Conservation (phyloP, 1,284 basidiomycete genomes). For the Pseudozyma pruni region DNA sequence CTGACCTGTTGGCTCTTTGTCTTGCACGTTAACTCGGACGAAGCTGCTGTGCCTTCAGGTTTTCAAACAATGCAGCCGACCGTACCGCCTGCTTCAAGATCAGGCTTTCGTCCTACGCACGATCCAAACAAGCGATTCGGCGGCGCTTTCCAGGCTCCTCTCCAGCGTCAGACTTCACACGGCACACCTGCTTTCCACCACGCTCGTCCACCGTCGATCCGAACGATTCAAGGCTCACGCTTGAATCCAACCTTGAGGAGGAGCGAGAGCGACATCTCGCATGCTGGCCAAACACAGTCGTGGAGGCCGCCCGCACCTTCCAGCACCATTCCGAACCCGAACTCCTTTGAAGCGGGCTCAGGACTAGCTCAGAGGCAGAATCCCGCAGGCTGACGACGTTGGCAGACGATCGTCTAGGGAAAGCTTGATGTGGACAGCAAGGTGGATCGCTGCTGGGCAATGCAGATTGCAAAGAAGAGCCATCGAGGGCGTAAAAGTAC, state of each 20-base stretch:
- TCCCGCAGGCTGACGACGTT: too few relatives aligned
- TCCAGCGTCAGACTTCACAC: conserved; percentile 1
- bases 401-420: too few relatives aligned
- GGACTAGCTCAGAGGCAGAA: neutral
- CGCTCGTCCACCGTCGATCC: neutral
- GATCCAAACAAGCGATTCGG: neutral
- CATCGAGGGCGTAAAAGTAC: conserved; percentile 5
- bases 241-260: conserved; percentile 4
- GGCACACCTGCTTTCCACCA: conserved; percentile 1
- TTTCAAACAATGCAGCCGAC: too few relatives aligned
- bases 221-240: neutral
- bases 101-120: neutral
- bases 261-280: conserved; percentile 1
- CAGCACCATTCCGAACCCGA: neutral
- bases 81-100: neutral
- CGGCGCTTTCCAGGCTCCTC: neutral
- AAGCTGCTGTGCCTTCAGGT: too few relatives aligned
- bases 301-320: neutral
- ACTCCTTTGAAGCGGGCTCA: too few relatives aligned
- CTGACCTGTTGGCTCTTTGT: too few relatives aligned
- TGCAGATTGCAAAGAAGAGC: too few relatives aligned
- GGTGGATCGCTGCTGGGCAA: too few relatives aligned
- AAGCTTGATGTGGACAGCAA: too few relatives aligned
- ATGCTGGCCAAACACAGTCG: neutral
- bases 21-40: too few relatives aligned